These are phyloP conservation scores for Aspergillus luchuensis DNA, from an alignment of 2,329 filamentous ascomycete species.

Conservation along the genomic window DNA sequence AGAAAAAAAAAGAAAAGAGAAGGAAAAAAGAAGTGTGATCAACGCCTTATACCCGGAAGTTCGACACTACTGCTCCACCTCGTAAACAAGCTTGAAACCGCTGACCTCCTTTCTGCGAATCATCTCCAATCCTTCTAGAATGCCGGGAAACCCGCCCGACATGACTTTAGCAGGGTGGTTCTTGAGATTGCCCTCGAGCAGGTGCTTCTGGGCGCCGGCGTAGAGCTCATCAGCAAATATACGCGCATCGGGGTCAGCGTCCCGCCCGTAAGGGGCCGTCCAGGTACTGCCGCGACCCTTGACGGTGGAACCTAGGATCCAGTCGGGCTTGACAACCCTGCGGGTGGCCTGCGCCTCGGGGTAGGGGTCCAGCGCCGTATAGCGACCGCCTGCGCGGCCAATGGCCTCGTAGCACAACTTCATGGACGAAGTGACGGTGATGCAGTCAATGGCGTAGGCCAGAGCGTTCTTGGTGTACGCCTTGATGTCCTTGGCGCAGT, in stretches of 20 bases:
- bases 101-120: not conserved
- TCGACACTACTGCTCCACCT: too few species aligned
- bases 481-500: constrained; percentile 30
- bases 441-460: constrained; percentile 46
- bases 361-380: constrained; percentile 19
- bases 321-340: constrained; percentile 6
- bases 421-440: constrained; percentile 38
- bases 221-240: not conserved
- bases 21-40: too few species aligned
- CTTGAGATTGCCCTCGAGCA: not conserved
- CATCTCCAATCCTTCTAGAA: not conserved
- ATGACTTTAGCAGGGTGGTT: not conserved
- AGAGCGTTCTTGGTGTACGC: constrained; percentile 42
- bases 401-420: constrained; percentile 35
- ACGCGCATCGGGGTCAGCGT: not conserved
- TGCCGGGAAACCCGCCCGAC: not conserved
- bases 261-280: constrained; percentile 1
- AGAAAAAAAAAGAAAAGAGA: too few species aligned
- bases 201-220: not conserved
- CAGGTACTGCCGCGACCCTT: not conserved
- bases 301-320: constrained; percentile 4
- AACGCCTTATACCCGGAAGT: too few species aligned
- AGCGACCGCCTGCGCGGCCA: constrained; percentile 33
- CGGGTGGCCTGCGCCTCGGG: not conserved
- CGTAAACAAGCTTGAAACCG: not conserved